Conservation (phyloP, 345 rosid genomes). For the Brassica rapa region DNA sequence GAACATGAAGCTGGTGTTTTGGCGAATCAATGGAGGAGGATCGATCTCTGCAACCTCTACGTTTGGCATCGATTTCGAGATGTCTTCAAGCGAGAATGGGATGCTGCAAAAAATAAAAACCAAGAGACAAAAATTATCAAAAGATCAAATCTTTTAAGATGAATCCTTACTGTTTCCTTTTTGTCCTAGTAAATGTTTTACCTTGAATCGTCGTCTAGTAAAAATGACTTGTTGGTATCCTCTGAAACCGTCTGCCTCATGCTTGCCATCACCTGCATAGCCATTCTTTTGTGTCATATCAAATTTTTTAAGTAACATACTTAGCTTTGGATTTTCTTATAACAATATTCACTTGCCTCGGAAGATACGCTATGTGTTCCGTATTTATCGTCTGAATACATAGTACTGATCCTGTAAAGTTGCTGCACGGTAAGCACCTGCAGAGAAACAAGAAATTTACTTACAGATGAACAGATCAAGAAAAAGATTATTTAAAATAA, state of each 20-base stretch:
- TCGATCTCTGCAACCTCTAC: constrained; percentile 74
- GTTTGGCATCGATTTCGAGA: constrained; percentile 73
- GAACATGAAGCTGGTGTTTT: constrained; percentile 80
- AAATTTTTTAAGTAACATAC: not conserved
- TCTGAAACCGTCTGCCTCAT: constrained; percentile 76
- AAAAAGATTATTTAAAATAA: not conserved
- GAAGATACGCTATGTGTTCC: constrained; percentile 90
- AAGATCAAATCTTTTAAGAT: not conserved
- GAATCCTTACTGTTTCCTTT: constrained; percentile 1
- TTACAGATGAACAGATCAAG: constrained; percentile 13
- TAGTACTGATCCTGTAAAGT: constrained; percentile 86
- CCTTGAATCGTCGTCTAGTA: constrained; percentile 94
- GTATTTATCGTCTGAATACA: constrained; percentile 98
- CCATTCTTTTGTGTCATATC: constrained; percentile 7
- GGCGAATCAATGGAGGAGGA: constrained; percentile 84
- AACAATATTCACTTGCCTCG: constrained; percentile 59
- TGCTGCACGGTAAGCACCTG: constrained; percentile 97
- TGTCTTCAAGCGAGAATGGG: constrained; percentile 85
- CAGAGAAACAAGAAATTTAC: constrained; percentile 24
- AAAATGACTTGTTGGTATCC: constrained; percentile 73
- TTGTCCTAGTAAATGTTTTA: constrained; percentile 28
- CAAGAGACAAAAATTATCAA: not conserved
- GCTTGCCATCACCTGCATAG: constrained; percentile 69
- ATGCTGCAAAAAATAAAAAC: constrained; percentile 58
- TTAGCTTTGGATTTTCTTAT: not conserved